Evolutionary conservation across 2,329 filamentous ascomycete genomes (phyloP).

Genomic region (Monascus ruber): DNA sequence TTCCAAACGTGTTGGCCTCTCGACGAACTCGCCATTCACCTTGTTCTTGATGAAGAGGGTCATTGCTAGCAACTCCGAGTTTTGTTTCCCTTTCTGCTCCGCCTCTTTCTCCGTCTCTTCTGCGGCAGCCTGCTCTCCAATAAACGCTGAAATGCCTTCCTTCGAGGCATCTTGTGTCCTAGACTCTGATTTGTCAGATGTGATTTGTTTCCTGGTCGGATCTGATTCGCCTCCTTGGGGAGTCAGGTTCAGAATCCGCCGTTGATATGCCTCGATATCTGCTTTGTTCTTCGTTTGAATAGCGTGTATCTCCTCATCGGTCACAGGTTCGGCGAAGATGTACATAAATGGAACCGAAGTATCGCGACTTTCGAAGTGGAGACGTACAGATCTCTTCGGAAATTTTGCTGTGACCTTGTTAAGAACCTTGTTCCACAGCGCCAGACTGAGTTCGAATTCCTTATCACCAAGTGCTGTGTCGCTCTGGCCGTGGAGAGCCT

Average conservation of each 20-base stretch:
- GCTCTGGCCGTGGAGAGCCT: constrained; percentile 68
- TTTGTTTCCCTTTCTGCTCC: constrained; percentile 1
- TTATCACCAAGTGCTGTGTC: constrained; percentile 59
- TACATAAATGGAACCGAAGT: constrained; percentile 60
- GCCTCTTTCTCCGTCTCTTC: constrained; percentile 3
- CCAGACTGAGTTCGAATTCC: constrained; percentile 75
- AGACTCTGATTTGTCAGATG: not conserved
- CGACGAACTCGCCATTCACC: constrained; percentile 54
- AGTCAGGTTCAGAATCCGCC: constrained; percentile 26
- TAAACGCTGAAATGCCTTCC: not conserved
- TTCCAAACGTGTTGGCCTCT: constrained; percentile 45
- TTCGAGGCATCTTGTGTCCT: not conserved
- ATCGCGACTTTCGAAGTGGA: constrained; percentile 70
- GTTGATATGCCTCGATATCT: constrained; percentile 59
- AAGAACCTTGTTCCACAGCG: constrained; percentile 67
- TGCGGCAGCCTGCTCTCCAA: not conserved
- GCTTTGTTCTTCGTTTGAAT: constrained; percentile 61
- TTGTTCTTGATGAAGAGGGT: constrained; percentile 61
- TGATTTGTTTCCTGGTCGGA: not conserved
- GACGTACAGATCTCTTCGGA: constrained; percentile 60
- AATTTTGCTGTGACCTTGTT: constrained; percentile 63
- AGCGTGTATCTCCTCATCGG: constrained; percentile 54
- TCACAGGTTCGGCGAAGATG: constrained; percentile 78
- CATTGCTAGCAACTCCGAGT: constrained; percentile 49
- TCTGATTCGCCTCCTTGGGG: constrained; percentile 10